Conservation (phyloP, 2,329 filamentous ascomycete genomes). For the Microcyclospora tardicrescens region DNA sequence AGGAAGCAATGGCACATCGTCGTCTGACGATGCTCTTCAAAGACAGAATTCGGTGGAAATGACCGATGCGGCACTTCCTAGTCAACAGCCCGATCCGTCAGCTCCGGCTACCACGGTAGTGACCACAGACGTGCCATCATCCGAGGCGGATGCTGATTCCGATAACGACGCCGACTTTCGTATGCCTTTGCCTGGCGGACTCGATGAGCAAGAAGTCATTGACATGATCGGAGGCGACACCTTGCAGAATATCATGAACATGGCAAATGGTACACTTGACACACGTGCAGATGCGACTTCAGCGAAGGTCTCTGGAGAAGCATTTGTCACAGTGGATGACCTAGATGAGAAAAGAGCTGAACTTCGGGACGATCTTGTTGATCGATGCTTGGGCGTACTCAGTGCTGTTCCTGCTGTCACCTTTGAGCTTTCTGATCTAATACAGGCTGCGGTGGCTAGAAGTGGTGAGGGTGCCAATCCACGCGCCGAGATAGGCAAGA, state of each 20-base stretch:
- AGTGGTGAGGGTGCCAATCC: conserved; percentile 45
- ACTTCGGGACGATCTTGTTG: conserved; percentile 68
- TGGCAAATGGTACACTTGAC: conserved; percentile 2
- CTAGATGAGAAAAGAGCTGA: conserved; percentile 61
- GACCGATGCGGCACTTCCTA: conserved; percentile 2
- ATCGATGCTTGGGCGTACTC: conserved; percentile 80
- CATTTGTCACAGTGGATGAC: conserved; percentile 55
- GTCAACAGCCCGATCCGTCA: neutral
- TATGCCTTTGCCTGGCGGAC: conserved; percentile 11
- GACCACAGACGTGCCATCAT: conserved; percentile 1
- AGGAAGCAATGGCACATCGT: neutral
- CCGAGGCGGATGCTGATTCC: conserved; percentile 9
- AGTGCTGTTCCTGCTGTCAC: conserved; percentile 78
- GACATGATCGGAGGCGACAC: conserved; percentile 9
- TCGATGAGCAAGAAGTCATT: conserved; percentile 12
- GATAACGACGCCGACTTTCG: conserved; percentile 13
- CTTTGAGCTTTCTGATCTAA: conserved; percentile 80
- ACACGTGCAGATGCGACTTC: conserved; percentile 2
- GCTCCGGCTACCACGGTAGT: neutral
- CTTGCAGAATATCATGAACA: conserved; percentile 3
- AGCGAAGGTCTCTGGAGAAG: conserved; percentile 22
- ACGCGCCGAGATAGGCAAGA: conserved; percentile 66
- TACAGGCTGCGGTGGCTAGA: conserved; percentile 56
- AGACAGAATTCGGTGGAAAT: conserved; percentile 7
- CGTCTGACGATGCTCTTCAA: neutral